These are phyloP conservation scores for Thelephora aurantiotincta DNA, from an alignment of 768 basidiomycete genomes.

Conservation along the genomic window DNA sequence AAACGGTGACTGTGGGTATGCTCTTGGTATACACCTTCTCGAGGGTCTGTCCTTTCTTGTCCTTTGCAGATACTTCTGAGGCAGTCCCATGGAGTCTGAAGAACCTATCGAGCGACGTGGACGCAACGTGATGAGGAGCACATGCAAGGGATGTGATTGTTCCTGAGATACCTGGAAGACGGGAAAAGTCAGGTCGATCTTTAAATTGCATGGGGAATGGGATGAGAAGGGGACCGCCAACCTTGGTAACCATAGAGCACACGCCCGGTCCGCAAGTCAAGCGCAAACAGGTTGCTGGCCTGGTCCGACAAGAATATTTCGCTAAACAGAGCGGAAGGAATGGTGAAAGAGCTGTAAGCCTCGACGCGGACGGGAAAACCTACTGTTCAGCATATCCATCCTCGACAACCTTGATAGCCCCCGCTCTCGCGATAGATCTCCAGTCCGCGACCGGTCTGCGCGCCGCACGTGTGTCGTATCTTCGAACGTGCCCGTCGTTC, in stretches of 20 bases:
- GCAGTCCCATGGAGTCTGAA: slow-evolving; percentile 52
- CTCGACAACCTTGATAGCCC: slow-evolving; percentile 46
- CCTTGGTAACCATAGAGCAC: slow-evolving; percentile 58
- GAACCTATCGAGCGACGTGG: slow-evolving; percentile 56
- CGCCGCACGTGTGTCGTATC: slow-evolving; percentile 64
- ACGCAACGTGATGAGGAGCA: slow-evolving; percentile 39
- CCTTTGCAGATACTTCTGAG: slow-evolving; percentile 31
- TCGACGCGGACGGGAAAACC: slow-evolving; percentile 13
- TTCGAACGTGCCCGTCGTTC: slow-evolving; percentile 54
- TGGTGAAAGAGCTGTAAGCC: neutral
- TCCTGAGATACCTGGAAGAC: slow-evolving; percentile 49
- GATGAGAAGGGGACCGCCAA: slow-evolving; percentile 9
- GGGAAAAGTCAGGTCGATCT: neutral
- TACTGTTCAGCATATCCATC: slow-evolving; percentile 53
- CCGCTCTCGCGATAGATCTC: slow-evolving; percentile 40
- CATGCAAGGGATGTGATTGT: slow-evolving; percentile 51
- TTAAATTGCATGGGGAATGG: no score
- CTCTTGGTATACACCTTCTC: slow-evolving; percentile 52
- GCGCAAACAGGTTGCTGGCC: slow-evolving; percentile 43
- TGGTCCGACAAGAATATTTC: slow-evolving; percentile 59
- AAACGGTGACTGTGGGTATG: slow-evolving; percentile 46
- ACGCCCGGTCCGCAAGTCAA: slow-evolving; percentile 59
- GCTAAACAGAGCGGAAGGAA: slow-evolving; percentile 21
- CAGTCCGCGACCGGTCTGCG: slow-evolving; percentile 59
- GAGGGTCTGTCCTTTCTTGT: slow-evolving; percentile 43